Conservation (phyloP, 495 filamentous ascomycete genomes). For the Penicillium canescens region DNA sequence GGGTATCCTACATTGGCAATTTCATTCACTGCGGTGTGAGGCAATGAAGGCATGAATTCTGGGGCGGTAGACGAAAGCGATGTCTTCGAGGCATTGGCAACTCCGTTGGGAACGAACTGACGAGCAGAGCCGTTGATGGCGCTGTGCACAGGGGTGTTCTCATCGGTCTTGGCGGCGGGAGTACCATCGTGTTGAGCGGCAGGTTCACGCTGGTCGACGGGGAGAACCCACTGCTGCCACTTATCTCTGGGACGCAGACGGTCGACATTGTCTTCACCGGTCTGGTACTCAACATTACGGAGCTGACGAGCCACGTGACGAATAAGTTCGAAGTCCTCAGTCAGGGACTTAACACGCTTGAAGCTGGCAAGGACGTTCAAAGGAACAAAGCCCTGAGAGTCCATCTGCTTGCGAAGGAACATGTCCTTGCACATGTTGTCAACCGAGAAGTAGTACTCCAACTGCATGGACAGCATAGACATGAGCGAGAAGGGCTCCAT, state of each 20-base stretch:
- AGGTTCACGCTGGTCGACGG: slow-evolving; percentile 58
- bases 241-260: slow-evolving; percentile 73
- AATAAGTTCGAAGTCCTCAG: slow-evolving; percentile 70
- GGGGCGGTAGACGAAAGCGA: slow-evolving; percentile 73
- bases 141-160: slow-evolving; percentile 20
- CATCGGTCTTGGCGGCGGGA: slow-evolving; percentile 25
- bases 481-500: slow-evolving; percentile 57
- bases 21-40: slow-evolving; percentile 33
- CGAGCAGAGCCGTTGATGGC: slow-evolving; percentile 30
- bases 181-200: slow-evolving; percentile 62
- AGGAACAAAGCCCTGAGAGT: slow-evolving; percentile 88
- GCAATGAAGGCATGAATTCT: slow-evolving; percentile 67
- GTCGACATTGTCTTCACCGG: slow-evolving; percentile 72
- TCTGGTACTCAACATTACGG: slow-evolving; percentile 65
- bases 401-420: slow-evolving; percentile 88
- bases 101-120: slow-evolving; percentile 39
- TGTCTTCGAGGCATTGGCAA: slow-evolving; percentile 46
- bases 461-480: slow-evolving; percentile 63
- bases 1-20: slow-evolving; percentile 43
- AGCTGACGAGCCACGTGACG: slow-evolving; percentile 72
- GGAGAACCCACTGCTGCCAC: slow-evolving; percentile 81
- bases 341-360: slow-evolving; percentile 77
- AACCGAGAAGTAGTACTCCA: slow-evolving; percentile 92
- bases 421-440: slow-evolving; percentile 96
- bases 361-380: slow-evolving; percentile 76